A percentile compares a stretch with the other conserved stretches of the same genome.
These are phyloP conservation scores for Aureobasidium sp. DNA, from an alignment of 2,329 filamentous ascomycete genomes.

Conservation along the genomic window DNA sequence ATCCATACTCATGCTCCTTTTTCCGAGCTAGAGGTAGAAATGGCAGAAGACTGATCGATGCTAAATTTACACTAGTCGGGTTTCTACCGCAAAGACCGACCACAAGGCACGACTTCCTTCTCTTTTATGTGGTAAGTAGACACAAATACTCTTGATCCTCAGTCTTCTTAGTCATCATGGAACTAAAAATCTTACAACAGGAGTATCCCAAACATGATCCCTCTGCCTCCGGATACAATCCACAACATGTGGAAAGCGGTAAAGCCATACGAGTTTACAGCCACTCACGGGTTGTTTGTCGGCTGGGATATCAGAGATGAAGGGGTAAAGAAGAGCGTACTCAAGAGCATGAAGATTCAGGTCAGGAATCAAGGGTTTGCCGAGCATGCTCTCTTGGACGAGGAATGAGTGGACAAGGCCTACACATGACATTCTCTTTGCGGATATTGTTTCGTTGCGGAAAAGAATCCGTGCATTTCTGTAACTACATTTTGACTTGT, in stretches of 20 bases:
- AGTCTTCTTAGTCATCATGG: no score
- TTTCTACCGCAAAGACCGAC: constrained; percentile 34
- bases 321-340: constrained; percentile 56
- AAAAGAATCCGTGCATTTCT: no score
- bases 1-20: background rate
- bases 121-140: constrained; percentile 56
- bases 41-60: background rate
- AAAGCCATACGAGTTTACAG: constrained; percentile 54
- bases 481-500: no score
- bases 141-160: no score
- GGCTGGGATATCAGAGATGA: constrained; percentile 53
- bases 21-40: background rate
- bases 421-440: no score
- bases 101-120: constrained; percentile 46
- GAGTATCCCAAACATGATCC: constrained; percentile 69
- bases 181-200: constrained; percentile 30
- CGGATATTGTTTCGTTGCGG: no score
- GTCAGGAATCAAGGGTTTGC: constrained; percentile 33
- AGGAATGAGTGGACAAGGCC: constrained; percentile 15
- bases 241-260: constrained; percentile 63
- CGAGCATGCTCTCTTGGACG: constrained; percentile 22
- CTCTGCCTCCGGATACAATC: constrained; percentile 58
- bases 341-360: constrained; percentile 74
- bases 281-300: constrained; percentile 61
- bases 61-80: constrained; percentile 19